These are phyloP conservation scores for Geotrichum klebahnii DNA, from an alignment of 1,139 yeast genomes.

Conservation along the genomic window DNA sequence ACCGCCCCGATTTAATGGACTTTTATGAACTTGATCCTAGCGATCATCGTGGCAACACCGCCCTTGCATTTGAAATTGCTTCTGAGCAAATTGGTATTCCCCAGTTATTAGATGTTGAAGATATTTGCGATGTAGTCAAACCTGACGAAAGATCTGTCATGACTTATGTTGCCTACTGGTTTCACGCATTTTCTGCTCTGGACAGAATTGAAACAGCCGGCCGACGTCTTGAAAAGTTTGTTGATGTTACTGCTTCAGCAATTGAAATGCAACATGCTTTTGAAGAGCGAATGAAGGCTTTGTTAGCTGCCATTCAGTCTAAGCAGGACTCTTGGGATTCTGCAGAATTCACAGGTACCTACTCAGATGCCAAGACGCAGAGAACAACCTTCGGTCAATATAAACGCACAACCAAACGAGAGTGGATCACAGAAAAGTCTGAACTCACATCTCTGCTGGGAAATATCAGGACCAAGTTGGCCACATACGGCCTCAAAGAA, in stretches of 20 bases:
- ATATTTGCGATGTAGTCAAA: conserved; percentile 46
- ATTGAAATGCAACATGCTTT: conserved; percentile 39
- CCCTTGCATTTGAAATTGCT: conserved; percentile 43
- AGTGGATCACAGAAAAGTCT: conserved; percentile 42
- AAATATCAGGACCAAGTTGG: conserved; percentile 41
- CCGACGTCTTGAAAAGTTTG: conserved; percentile 41
- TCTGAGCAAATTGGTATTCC: conserved; percentile 50
- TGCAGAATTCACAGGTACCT: conserved; percentile 35
- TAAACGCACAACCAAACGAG: conserved; percentile 38
- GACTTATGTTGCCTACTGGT: conserved; percentile 64
- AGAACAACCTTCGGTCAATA: conserved; percentile 33
- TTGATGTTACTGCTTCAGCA: conserved; percentile 39
- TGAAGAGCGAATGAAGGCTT: conserved; percentile 36
- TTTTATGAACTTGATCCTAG: conserved; percentile 38
- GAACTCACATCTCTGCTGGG: conserved; percentile 41
- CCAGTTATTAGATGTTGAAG: conserved; percentile 56
- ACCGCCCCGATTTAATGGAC: conserved; percentile 46
- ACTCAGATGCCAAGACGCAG: conserved; percentile 38
- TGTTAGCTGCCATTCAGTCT: conserved; percentile 32
- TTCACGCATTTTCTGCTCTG: conserved; percentile 48
- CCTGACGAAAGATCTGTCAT: conserved; percentile 68
- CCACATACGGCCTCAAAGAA: conserved; percentile 39
- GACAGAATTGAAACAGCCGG: conserved; percentile 44
- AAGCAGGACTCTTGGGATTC: conserved; percentile 31
- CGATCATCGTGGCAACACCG: conserved; percentile 37